Percentiles rank a stretch among this genome's conserved stretches.
phyloP scores from a whole-genome alignment of 2,329 filamentous ascomycete species.

The Colletotrichum cuscutae region DNA sequence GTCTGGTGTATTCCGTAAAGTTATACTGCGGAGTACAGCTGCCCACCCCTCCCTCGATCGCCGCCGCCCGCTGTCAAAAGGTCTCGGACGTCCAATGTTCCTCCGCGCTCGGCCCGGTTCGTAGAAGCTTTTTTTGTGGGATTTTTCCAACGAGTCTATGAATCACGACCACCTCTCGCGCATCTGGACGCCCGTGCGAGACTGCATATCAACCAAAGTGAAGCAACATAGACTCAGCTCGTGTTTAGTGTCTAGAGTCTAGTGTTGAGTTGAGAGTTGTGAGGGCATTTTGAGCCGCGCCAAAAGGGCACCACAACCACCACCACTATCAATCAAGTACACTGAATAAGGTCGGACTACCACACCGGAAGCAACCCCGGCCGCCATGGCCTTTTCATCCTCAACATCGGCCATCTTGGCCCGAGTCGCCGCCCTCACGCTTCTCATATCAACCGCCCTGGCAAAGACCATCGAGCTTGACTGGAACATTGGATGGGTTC shows the following conservation, averaged over 20 bases:
- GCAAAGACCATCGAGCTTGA: slow-evolving; percentile 60
- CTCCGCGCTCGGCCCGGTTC: slow-evolving; percentile 26
- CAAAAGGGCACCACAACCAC: neutral
- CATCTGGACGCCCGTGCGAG: neutral
- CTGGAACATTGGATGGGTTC: slow-evolving; percentile 72
- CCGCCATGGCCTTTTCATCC: slow-evolving; percentile 17
- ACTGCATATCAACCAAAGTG: neutral
- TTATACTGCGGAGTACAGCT: too few relatives aligned
- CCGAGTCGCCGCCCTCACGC: slow-evolving; percentile 15
- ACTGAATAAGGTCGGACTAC: neutral
- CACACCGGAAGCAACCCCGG: too few relatives aligned
- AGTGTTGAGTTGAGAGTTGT: neutral
- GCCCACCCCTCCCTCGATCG: neutral
- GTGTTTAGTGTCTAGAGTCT: too few relatives aligned
- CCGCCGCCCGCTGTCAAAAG: neutral
- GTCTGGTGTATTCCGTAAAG: neutral
- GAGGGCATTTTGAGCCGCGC: neutral
- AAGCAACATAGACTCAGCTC: neutral
- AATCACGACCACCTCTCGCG: slow-evolving; percentile 3
- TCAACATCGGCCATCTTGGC: slow-evolving; percentile 11
- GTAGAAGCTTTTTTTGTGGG: slow-evolving; percentile 13
- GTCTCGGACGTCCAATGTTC: slow-evolving; percentile 6
- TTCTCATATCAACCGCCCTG: slow-evolving; percentile 2
- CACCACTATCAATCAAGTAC: too few relatives aligned
- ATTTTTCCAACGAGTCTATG: neutral